Conservation (phyloP, 306 rosid genomes). For the Datisca glomerata region DNA sequence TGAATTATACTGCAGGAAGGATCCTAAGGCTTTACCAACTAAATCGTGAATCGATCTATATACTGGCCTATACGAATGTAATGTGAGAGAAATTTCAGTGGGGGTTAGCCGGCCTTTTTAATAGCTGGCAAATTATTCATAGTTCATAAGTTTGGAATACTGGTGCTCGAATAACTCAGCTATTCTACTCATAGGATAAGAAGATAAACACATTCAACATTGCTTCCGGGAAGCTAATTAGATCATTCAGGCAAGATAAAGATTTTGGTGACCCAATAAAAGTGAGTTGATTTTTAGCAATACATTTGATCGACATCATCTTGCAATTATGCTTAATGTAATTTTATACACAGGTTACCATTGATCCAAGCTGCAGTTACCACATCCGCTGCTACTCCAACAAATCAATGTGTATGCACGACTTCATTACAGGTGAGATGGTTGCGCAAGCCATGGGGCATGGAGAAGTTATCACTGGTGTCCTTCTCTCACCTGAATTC, state of each 20-base stretch:
- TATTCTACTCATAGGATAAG: constrained; percentile 42
- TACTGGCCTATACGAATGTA: not conserved
- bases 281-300: constrained; percentile 37
- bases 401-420: constrained; percentile 56
- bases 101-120: too few species aligned
- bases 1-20: not conserved
- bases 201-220: constrained; percentile 54
- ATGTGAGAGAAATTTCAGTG: too few species aligned
- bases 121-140: too few species aligned
- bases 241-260: constrained; percentile 45
- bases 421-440: constrained; percentile 50
- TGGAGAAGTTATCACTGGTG: constrained; percentile 73
- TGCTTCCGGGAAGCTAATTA: constrained; percentile 38
- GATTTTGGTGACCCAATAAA: constrained; percentile 63
- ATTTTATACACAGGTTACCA: constrained; percentile 33
- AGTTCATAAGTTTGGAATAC: constrained; percentile 8
- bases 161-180: constrained; percentile 5
- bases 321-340: constrained; percentile 5
- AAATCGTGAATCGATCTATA: not conserved
- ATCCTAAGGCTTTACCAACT: not conserved
- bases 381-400: constrained; percentile 59
- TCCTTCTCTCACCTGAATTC: constrained; percentile 70
- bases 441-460: constrained; percentile 58
- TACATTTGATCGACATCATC: constrained; percentile 4
- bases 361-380: constrained; percentile 70